phyloP scores from a whole-genome alignment of 331 rosid genomes.

The Rhamnella rubrinervis region DNA sequence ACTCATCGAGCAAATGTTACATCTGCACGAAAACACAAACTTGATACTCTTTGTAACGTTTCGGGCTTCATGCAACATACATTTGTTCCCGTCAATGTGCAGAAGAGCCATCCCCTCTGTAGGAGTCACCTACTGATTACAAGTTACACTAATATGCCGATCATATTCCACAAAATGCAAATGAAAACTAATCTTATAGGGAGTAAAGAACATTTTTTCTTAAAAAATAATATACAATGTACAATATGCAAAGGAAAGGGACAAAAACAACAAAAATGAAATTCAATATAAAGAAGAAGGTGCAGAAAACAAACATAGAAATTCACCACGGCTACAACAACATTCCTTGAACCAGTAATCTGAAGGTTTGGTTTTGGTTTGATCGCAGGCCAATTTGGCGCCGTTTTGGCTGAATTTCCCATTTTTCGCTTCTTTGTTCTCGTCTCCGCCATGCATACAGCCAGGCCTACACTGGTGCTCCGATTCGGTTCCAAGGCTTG shows the following conservation, averaged over 20 bases:
- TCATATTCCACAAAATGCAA: constrained; percentile 24
- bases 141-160: constrained; percentile 22
- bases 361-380: constrained; percentile 71
- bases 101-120: constrained; percentile 91
- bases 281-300: neutral
- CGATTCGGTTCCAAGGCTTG: no score
- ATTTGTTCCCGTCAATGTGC: constrained; percentile 82
- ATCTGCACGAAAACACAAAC: constrained; percentile 83
- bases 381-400: constrained; percentile 62
- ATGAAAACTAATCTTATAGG: neutral
- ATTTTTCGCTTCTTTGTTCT: constrained; percentile 55
- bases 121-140: constrained; percentile 64
- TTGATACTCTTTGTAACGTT: constrained; percentile 77
- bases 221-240: neutral
- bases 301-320: neutral
- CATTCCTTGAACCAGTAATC: constrained; percentile 64
- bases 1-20: constrained; percentile 65
- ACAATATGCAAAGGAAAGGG: neutral
- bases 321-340: constrained; percentile 70
- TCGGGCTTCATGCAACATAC: constrained; percentile 92
- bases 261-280: neutral
- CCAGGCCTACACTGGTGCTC: neutral
- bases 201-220: neutral
- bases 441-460: constrained; percentile 28
- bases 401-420: constrained; percentile 46